phyloP scores from a whole-genome alignment of 1,284 basidiomycete genomes.

The Bondarzewia mesenterica region DNA sequence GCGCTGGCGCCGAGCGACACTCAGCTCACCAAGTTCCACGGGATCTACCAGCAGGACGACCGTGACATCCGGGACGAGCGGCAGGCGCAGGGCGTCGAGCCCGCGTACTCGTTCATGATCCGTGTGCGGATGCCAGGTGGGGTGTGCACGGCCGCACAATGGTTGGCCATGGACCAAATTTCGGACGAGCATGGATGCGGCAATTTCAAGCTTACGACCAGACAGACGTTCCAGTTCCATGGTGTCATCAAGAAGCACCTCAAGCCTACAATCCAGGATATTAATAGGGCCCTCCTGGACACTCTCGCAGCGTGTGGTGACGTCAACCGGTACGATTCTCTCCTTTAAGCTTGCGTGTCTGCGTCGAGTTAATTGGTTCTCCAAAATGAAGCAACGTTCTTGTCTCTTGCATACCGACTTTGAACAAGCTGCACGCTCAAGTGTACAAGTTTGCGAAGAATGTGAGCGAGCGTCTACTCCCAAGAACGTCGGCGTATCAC shows the following conservation, averaged over 20 bases:
- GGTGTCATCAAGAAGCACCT: slow-evolving; percentile 96
- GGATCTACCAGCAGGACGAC: slow-evolving; percentile 96
- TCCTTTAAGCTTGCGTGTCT: not conserved
- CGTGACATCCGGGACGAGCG: slow-evolving; percentile 97
- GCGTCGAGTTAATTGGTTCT: slow-evolving; percentile 10
- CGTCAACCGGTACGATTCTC: slow-evolving; percentile 71
- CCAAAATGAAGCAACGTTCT: slow-evolving; percentile 71
- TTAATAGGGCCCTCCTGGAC: slow-evolving; percentile 88
- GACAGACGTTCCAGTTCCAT: slow-evolving; percentile 99
- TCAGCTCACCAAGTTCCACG: slow-evolving; percentile 99
- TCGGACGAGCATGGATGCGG: slow-evolving; percentile 92
- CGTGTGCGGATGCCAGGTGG: slow-evolving; percentile 94
- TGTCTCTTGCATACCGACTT: slow-evolving; percentile 85
- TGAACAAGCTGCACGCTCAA: slow-evolving; percentile 79
- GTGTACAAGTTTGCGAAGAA: slow-evolving; percentile 84
- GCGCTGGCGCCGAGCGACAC: slow-evolving; percentile 85
- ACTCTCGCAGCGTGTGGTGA: slow-evolving; percentile 98
- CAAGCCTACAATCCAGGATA: slow-evolving; percentile 94
- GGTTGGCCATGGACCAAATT: slow-evolving; percentile 94
- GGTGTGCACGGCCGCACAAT: slow-evolving; percentile 87
- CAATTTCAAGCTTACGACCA: slow-evolving; percentile 96
- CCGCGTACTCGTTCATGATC: slow-evolving; percentile 99
- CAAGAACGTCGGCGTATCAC: slow-evolving; percentile 91
- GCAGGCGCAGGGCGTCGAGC: slow-evolving; percentile 87
- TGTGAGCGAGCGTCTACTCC: slow-evolving; percentile 84